A percentile compares a stretch with the other conserved stretches of the same genome.
These are phyloP conservation scores for Carallia pectinifolia DNA, from an alignment of 345 rosid genomes.

Conservation along the genomic window DNA sequence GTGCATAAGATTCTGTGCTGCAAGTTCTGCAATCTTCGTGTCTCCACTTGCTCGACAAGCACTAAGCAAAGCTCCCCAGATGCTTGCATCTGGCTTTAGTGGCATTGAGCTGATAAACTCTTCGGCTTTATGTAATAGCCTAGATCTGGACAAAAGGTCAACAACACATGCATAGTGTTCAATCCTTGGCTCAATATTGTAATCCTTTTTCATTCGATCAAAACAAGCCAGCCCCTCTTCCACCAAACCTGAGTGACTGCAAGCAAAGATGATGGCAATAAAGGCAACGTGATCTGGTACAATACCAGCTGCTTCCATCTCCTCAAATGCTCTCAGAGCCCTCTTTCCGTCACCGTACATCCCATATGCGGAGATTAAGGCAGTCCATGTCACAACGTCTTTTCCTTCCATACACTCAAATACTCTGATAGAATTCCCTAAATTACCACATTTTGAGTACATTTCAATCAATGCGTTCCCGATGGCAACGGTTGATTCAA, in stretches of 20 bases:
- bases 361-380: slow-evolving; percentile 58
- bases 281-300: slow-evolving; percentile 54
- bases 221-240: slow-evolving; percentile 61
- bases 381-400: slow-evolving; percentile 78
- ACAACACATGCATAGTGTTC: slow-evolving; percentile 60
- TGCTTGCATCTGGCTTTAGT: slow-evolving; percentile 50
- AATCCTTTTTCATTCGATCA: slow-evolving; percentile 46
- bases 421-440: slow-evolving; percentile 35
- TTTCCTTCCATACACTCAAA: slow-evolving; percentile 50
- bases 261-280: slow-evolving; percentile 58
- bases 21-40: slow-evolving; percentile 43
- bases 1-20: slow-evolving; percentile 38
- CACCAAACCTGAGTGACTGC: slow-evolving; percentile 77
- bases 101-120: slow-evolving; percentile 51
- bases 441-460: slow-evolving; percentile 69
- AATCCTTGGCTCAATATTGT: slow-evolving; percentile 40
- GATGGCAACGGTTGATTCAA: slow-evolving; percentile 40
- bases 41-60: slow-evolving; percentile 48
- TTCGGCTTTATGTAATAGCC: slow-evolving; percentile 43
- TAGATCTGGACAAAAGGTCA: slow-evolving; percentile 53
- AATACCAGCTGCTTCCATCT: slow-evolving; percentile 52
- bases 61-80: slow-evolving; percentile 63
- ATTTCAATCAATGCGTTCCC: slow-evolving; percentile 68
- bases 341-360: slow-evolving; percentile 63
- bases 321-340: slow-evolving; percentile 45